These are phyloP conservation scores for Musa acuminata DNA, from an alignment of 176 grass and related monocot genomes.

Conservation along the genomic window DNA sequence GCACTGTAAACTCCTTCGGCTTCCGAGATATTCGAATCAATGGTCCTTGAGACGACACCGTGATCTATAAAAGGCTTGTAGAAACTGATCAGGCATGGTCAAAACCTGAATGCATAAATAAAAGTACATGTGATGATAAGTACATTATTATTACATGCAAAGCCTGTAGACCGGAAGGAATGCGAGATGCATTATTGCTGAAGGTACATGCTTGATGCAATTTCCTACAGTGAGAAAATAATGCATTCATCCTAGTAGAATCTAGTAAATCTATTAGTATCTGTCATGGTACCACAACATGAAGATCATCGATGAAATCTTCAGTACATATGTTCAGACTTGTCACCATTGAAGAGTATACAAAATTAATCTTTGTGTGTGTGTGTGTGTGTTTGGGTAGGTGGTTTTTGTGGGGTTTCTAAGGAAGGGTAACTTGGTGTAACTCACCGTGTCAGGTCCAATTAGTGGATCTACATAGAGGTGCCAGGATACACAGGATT, in stretches of 20 bases:
- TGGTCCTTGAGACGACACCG: slow-evolving; percentile 71
- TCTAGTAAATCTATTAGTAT: background rate
- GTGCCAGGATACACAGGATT: slow-evolving; percentile 87
- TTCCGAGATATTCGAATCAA: slow-evolving; percentile 70
- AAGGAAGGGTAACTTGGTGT: background rate
- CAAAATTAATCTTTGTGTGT: too few species aligned
- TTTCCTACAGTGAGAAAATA: background rate
- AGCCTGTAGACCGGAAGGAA: background rate
- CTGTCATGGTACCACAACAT: background rate
- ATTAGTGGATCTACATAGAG: slow-evolving; percentile 94
- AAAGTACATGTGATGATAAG: background rate
- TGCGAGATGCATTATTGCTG: background rate
- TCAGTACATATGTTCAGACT: too few species aligned
- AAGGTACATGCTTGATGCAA: background rate
- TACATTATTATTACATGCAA: background rate
- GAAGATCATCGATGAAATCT: too few species aligned
- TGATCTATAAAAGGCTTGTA: slow-evolving; percentile 79
- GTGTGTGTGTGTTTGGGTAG: too few species aligned
- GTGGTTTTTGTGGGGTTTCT: too few species aligned
- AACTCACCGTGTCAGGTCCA: slow-evolving; percentile 83
- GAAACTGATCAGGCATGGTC: slow-evolving; percentile 90
- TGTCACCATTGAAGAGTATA: too few species aligned
- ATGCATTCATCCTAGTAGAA: background rate
- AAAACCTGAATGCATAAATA: slow-evolving; percentile 55
- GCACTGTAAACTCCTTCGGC: slow-evolving; percentile 77